phyloP scores from a whole-genome alignment of 1,284 basidiomycete species.

The Taiwanofungus camphoratus region DNA sequence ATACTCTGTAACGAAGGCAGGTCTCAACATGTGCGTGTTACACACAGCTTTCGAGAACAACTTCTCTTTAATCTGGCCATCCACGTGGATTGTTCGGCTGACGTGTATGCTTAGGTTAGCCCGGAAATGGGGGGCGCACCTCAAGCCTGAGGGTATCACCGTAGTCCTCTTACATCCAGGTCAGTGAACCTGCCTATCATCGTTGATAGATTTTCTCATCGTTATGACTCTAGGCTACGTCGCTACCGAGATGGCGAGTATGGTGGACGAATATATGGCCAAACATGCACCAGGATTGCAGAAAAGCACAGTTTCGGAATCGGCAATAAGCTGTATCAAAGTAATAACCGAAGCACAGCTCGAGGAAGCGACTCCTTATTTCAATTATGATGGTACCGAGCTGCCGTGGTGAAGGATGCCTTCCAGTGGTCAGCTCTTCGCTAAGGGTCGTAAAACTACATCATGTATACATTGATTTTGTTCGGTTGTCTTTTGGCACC shows the following conservation, averaged over 20 bases:
- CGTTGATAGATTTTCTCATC: background rate
- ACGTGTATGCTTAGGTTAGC: background rate
- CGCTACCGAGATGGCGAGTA: background rate
- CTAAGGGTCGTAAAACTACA: too few relatives aligned
- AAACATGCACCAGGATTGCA: background rate
- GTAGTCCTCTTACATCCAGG: background rate
- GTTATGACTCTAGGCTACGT: background rate
- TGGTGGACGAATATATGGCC: background rate
- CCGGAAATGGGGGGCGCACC: background rate
- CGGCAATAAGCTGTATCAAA: background rate
- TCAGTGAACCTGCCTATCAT: background rate
- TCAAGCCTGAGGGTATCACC: too few relatives aligned
- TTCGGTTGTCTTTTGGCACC: too few relatives aligned
- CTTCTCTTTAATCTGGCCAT: too few relatives aligned
- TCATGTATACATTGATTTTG: too few relatives aligned
- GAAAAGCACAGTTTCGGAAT: background rate
- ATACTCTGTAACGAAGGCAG: background rate
- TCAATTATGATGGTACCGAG: background rate
- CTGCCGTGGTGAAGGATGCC: background rate
- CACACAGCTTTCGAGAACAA: background rate
- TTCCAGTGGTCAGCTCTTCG: background rate
- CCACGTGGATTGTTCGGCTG: background rate
- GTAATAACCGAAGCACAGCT: background rate
- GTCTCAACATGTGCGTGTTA: background rate
- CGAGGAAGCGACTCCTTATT: background rate